Percentiles rank a stretch among this genome's conserved stretches.
These are phyloP conservation scores for Omphalotus guepiniiformis DNA, from an alignment of 768 basidiomycete species.

Conservation along the genomic window DNA sequence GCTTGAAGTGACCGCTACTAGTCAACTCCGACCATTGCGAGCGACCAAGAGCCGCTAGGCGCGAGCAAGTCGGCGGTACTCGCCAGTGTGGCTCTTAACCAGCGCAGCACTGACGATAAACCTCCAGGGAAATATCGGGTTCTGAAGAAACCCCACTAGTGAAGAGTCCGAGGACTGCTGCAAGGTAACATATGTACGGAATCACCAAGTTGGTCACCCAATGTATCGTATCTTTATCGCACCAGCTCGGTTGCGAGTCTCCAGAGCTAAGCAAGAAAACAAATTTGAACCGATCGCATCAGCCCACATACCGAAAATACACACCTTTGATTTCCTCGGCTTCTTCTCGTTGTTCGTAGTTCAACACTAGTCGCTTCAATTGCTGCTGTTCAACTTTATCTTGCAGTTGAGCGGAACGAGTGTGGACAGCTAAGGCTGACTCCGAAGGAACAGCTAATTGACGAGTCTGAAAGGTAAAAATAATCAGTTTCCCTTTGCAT, in stretches of 20 bases:
- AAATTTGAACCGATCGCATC: neutral
- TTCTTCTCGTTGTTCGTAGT: conserved; percentile 89
- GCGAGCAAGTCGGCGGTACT: too few species aligned
- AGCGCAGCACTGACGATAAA: too few species aligned
- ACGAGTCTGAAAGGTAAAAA: conserved; percentile 54
- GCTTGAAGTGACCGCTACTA: too few species aligned
- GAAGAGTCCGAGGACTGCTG: too few species aligned
- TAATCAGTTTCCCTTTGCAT: conserved; percentile 9
- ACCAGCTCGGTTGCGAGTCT: conserved; percentile 61
- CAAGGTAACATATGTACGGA: too few species aligned
- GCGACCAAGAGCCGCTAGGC: too few species aligned
- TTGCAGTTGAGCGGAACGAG: conserved; percentile 85
- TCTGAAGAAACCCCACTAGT: too few species aligned
- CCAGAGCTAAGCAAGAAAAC: conserved; percentile 44
- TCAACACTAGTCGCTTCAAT: conserved; percentile 88
- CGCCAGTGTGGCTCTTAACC: too few species aligned
- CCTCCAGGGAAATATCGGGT: too few species aligned
- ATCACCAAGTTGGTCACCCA: conserved; percentile 40
- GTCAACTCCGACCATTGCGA: too few species aligned
- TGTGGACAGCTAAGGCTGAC: conserved; percentile 87
- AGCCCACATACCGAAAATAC: conserved; percentile 1
- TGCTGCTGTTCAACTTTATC: conserved; percentile 97
- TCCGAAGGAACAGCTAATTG: conserved; percentile 85
- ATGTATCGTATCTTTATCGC: conserved; percentile 77
- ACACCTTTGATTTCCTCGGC: conserved; percentile 76